Base-by-base conservation (phyloP, 257 asterid genomes). In the Prunella vulgaris region DNA sequence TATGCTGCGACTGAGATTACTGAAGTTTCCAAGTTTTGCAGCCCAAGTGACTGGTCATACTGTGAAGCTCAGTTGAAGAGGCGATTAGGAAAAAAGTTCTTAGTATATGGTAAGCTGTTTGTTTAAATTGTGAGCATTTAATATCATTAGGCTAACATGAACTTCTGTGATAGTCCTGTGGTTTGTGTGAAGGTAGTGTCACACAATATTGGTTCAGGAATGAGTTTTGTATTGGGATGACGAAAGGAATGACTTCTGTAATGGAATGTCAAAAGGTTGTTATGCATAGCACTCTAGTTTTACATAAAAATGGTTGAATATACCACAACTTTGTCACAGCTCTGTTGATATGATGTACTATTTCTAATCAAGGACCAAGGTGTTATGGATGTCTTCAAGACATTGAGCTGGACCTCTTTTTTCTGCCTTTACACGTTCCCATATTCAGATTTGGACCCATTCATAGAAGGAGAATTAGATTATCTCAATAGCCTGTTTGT, bases 11-110 rank as follows among this genome's bases (percentile, higher is more conserved):
- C 65, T 66, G 71, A 53, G 69, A 68, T 65, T 51, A 68, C 75
- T 77, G 60, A 72, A 30, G 59, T 74, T 74, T 74, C 79, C 71
- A 12, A 56, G 48, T 68, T 25, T 57, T 85, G 82, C 90, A 93
- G 97, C 86, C 95, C 97, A 44, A 80, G 84, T 70, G 96, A 93
- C 69, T 93, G 98, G 96, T 84, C 85, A 21, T 88, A 90, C 72
- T 86, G 84, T 66, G 94, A 90, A 85, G 87, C 88, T 72, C 94
- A 88, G 83, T 65, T 90, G 83, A 90, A 87, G 85, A 88, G 77
- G 71, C 88, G 81, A 54, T 60, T 93, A 71, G 99, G 97, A 66
- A 87, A 76, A 71, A 87, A 72, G 1, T 88, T 88, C 83, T 72
- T 90, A 77, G 82, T 90, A 62, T 79, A 81, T 52, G 97, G 99